A percentile compares a stretch with the other conserved stretches of the same genome.
These are phyloP conservation scores for Gentiana macrophylla DNA, from an alignment of 257 asterid species.

Conservation along the genomic window DNA sequence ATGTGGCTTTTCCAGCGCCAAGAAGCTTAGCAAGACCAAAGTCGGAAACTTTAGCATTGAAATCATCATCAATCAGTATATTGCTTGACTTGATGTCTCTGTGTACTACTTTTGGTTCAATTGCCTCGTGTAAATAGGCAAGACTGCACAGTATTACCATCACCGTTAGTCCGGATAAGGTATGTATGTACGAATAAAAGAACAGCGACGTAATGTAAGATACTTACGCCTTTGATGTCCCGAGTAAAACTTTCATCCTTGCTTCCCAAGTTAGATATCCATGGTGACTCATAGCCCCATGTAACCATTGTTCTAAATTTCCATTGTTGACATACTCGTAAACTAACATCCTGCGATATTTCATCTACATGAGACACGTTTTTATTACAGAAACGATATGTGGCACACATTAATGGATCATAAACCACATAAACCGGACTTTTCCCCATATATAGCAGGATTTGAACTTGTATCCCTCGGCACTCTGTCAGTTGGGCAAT, in stretches of 20 bases:
- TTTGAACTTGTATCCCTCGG: no score
- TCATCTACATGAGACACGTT: not conserved
- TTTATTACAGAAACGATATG: no score
- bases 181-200: not conserved
- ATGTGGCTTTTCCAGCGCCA: conserved; percentile 90
- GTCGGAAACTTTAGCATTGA: conserved; percentile 89
- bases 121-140: conserved; percentile 90
- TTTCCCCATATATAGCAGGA: no score
- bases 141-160: conserved; percentile 40
- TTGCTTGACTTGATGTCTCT: conserved; percentile 93
- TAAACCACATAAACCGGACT: no score
- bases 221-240: conserved; percentile 98
- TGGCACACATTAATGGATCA: no score
- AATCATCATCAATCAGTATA: conserved; percentile 81
- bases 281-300: conserved; percentile 93
- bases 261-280: conserved; percentile 96
- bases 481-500: no score
- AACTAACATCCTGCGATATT: conserved; percentile 51
- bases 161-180: not conserved
- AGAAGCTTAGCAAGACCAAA: conserved; percentile 93
- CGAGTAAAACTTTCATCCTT: conserved; percentile 78
- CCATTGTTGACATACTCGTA: conserved; percentile 89
- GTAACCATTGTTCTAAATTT: conserved; percentile 95
- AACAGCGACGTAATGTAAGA: conserved; percentile 9
- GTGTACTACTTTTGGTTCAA: conserved; percentile 95